These are phyloP conservation scores for Myotisia sp. DNA, from an alignment of 2,329 filamentous ascomycete species.

Conservation along the genomic window DNA sequence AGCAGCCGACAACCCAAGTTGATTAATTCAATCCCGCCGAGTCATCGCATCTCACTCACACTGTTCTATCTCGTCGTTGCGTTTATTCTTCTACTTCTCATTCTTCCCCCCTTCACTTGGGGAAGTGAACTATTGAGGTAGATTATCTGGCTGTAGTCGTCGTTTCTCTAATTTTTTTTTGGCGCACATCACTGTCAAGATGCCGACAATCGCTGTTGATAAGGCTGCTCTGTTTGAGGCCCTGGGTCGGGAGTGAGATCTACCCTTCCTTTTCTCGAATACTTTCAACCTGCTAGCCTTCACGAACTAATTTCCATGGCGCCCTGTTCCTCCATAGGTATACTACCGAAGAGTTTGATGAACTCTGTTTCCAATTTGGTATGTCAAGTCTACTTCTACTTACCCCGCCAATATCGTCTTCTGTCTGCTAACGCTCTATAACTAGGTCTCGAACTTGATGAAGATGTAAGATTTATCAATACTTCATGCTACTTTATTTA, in stretches of 20 bases:
- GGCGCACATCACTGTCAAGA: constrained; percentile 33
- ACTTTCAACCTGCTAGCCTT: too few species aligned
- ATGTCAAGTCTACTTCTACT: constrained; percentile 15
- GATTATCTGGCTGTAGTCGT: too few species aligned
- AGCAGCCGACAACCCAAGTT: too few species aligned
- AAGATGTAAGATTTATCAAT: constrained; percentile 46
- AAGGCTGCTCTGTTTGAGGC: constrained; percentile 92
- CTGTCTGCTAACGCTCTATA: constrained; percentile 18
- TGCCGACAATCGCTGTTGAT: constrained; percentile 95
- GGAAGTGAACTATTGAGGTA: too few species aligned
- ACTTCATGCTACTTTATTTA: constrained; percentile 6
- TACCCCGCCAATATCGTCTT: constrained; percentile 13
- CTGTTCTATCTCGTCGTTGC: too few species aligned
- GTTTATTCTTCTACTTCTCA: too few species aligned
- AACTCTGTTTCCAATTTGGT: constrained; percentile 96
- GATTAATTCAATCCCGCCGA: too few species aligned
- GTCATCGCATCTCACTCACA: too few species aligned
- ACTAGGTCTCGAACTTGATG: constrained; percentile 75
- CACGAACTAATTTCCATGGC: constrained; percentile 7
- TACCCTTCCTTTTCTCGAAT: constrained; percentile 14
- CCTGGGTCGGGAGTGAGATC: constrained; percentile 66
- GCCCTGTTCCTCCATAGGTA: constrained; percentile 39
- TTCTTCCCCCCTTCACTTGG: too few species aligned
- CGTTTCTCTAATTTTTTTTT: too few species aligned
- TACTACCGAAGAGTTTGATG: constrained; percentile 89